Percentiles rank a stretch among this genome's conserved stretches.
These are phyloP conservation scores for Yamadazyma ubonensis DNA, from an alignment of 805 yeast genomes.

Conservation along the genomic window DNA sequence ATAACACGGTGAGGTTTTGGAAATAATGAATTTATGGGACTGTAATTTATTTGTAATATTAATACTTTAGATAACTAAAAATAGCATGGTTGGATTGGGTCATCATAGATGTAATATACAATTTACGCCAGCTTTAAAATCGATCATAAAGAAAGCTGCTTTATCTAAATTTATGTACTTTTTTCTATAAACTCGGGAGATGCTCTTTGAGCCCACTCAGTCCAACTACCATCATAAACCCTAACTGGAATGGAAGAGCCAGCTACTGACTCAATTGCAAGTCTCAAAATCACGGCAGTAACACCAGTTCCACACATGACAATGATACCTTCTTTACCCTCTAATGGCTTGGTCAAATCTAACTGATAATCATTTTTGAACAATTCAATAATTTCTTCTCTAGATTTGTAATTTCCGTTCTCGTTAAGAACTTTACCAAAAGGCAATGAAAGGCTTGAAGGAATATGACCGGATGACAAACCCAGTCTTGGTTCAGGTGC, in stretches of 20 bases:
- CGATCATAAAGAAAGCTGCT: too few relatives aligned
- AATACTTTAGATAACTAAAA: too few relatives aligned
- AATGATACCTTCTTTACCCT: conserved; percentile 57
- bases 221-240: conserved; percentile 80
- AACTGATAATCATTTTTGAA: conserved; percentile 39
- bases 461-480: conserved; percentile 84
- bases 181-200: conserved; percentile 53
- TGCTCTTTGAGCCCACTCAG: conserved; percentile 81
- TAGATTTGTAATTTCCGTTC: conserved; percentile 47
- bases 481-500: conserved; percentile 91
- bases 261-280: conserved; percentile 52
- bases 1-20: conserved; percentile 58
- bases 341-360: conserved; percentile 26
- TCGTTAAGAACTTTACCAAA: conserved; percentile 58
- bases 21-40: conserved; percentile 13
- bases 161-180: not conserved
- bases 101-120: too few relatives aligned
- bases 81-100: too few relatives aligned
- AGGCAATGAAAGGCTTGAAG: conserved; percentile 77
- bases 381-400: conserved; percentile 44
- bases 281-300: conserved; percentile 82
- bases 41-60: conserved; percentile 4
- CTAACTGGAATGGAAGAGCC: conserved; percentile 37
- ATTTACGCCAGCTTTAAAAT: too few relatives aligned
- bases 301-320: conserved; percentile 97